Conservation (phyloP, 164 flowering plant species). For the Magnolia changhungtana region DNA sequence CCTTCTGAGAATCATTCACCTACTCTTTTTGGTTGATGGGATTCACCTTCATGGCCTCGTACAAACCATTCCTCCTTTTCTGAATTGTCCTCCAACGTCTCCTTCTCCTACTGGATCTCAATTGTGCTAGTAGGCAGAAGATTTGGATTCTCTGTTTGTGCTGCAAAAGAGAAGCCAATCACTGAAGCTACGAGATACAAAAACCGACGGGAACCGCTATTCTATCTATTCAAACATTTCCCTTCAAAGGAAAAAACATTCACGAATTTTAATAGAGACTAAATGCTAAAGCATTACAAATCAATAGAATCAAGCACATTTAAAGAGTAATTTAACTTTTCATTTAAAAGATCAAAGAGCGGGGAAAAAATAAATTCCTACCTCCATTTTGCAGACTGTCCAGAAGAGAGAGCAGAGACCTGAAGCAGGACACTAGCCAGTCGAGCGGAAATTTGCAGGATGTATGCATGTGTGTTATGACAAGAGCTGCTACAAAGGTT, state of each 20-base stretch:
- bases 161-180: conserved; percentile 22
- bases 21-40: not conserved
- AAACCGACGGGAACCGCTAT: too few species aligned
- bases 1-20: not conserved
- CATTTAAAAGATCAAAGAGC: not conserved
- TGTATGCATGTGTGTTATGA: conserved; percentile 31
- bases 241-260: too few species aligned
- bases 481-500: conserved; percentile 39
- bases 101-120: too few species aligned
- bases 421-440: conserved; percentile 19
- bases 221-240: too few species aligned
- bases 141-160: conserved; percentile 32
- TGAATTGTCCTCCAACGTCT: too few species aligned
- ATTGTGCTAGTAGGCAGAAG: too few species aligned
- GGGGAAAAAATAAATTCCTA: conserved; percentile 11
- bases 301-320: too few species aligned
- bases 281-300: too few species aligned
- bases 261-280: not conserved
- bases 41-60: not conserved
- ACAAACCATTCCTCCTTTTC: too few species aligned
- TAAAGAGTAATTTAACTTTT: too few species aligned
- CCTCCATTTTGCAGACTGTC: conserved; percentile 36
- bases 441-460: conserved; percentile 16
- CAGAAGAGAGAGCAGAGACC: conserved; percentile 37
- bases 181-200: not conserved